Evolutionary conservation across 148 eudicot genomes (phyloP).

Genomic region (Chenopodium berlandieri): DNA sequence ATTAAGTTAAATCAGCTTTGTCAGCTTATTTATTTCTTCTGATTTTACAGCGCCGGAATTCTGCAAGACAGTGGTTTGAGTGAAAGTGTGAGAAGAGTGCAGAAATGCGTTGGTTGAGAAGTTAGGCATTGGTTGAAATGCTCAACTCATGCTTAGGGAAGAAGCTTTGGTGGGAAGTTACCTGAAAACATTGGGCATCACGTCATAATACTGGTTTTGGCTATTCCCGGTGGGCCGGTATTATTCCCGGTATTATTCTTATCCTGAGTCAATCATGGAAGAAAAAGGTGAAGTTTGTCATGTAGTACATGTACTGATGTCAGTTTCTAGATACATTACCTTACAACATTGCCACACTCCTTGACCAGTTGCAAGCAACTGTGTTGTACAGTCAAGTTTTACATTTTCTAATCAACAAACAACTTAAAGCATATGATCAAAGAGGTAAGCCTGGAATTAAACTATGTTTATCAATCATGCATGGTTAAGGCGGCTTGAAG

Average conservation of each 20-base stretch:
- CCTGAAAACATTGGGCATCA: background rate
- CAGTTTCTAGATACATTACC: background rate
- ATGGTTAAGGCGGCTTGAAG: background rate
- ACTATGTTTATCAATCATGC: background rate
- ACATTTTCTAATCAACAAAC: background rate
- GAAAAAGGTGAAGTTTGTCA: constrained; percentile 19
- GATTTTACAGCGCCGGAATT: background rate
- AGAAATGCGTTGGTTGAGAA: background rate
- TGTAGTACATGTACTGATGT: constrained; percentile 1
- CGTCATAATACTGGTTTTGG: background rate
- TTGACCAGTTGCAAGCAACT: constrained; percentile 12
- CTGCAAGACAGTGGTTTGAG: background rate
- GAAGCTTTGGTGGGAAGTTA: background rate
- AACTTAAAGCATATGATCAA: background rate
- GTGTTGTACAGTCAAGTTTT: background rate
- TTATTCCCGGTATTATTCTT: too few relatives aligned
- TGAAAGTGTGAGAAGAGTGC: background rate
- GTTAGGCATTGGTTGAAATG: background rate
- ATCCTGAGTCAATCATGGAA: background rate
- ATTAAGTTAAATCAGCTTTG: background rate
- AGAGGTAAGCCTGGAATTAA: background rate
- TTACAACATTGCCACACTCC: background rate
- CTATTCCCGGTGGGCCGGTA: too few relatives aligned
- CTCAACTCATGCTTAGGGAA: background rate
- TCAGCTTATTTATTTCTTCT: background rate